Evolutionary conservation across 2,329 filamentous ascomycete genomes (phyloP).

Genomic region (Periconia digitata): DNA sequence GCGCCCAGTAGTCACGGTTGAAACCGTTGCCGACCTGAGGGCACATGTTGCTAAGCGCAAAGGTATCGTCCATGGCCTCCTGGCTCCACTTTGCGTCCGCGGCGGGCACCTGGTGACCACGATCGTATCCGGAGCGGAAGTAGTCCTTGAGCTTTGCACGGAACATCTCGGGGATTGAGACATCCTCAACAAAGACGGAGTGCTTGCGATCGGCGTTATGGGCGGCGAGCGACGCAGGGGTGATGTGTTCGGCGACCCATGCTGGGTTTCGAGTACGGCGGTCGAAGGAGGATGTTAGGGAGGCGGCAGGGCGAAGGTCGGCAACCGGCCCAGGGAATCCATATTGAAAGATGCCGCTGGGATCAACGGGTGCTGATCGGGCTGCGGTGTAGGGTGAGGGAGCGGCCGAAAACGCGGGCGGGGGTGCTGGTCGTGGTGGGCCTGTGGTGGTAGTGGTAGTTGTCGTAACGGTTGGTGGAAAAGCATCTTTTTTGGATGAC

Average conservation of each 20-base stretch:
- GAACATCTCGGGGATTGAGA: constrained; percentile 78
- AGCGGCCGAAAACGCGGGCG: constrained; percentile 20
- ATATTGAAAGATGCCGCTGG: constrained; percentile 56
- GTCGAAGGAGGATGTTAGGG: constrained; percentile 86
- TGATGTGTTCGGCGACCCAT: constrained; percentile 95
- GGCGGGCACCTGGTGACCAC: constrained; percentile 94
- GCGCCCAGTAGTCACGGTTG: constrained; percentile 98
- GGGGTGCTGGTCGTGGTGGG: constrained; percentile 26
- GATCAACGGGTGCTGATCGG: constrained; percentile 46
- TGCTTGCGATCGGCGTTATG: constrained; percentile 81
- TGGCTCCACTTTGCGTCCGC: constrained; percentile 97
- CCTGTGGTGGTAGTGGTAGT: constrained; percentile 39
- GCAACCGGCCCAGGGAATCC: constrained; percentile 87
- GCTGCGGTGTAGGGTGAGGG: constrained; percentile 25
- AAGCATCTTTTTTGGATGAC: constrained; percentile 39
- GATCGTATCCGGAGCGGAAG: constrained; percentile 90
- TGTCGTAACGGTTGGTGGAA: constrained; percentile 32
- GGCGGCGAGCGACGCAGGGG: constrained; percentile 73
- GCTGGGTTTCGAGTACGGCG: constrained; percentile 86
- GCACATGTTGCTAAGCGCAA: constrained; percentile 94
- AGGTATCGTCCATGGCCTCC: constrained; percentile 91
- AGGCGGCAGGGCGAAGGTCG: constrained; percentile 75
- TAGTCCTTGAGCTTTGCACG: constrained; percentile 91
- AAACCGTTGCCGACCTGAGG: constrained; percentile 98
- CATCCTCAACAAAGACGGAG: constrained; percentile 81